phyloP scores from a whole-genome alignment of 2,329 filamentous ascomycete genomes.

The Fusarium redolens region DNA sequence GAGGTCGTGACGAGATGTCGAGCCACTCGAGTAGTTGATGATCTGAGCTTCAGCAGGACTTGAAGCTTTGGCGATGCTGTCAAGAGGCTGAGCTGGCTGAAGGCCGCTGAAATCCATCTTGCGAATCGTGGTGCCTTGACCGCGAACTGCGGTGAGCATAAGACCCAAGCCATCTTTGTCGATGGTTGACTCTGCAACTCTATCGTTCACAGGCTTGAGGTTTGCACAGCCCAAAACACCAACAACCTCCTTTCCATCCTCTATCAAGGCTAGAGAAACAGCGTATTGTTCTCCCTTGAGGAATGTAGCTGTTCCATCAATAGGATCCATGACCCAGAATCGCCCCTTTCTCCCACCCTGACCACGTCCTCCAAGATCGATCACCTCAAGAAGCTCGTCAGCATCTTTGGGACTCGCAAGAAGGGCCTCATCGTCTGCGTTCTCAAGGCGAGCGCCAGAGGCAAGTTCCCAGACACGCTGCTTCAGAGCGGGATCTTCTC shows the following conservation, averaged over 20 bases:
- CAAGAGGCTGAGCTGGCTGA: conserved; percentile 34
- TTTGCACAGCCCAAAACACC: conserved; percentile 73
- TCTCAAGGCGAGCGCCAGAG: conserved; percentile 25
- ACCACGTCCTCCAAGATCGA: conserved; percentile 66
- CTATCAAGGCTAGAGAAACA: conserved; percentile 68
- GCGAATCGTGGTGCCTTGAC: conserved; percentile 47
- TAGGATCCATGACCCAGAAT: conserved; percentile 73
- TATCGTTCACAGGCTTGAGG: conserved; percentile 54
- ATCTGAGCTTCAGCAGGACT: conserved; percentile 45
- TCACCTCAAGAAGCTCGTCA: conserved; percentile 70
- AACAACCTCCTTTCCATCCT: conserved; percentile 66
- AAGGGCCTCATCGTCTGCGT: conserved; percentile 14
- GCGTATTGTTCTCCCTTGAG: conserved; percentile 71
- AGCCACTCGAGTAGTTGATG: conserved; percentile 50
- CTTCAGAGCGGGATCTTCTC: conserved; percentile 59
- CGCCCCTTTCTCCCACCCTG: conserved; percentile 51
- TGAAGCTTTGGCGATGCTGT: conserved; percentile 32
- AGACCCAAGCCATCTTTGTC: conserved; percentile 50
- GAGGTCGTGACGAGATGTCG: conserved; percentile 49
- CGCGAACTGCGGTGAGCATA: conserved; percentile 50
- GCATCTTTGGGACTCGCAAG: conserved; percentile 56
- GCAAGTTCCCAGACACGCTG: conserved; percentile 68
- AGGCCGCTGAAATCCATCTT: conserved; percentile 39
- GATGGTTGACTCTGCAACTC: conserved; percentile 50
- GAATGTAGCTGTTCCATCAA: conserved; percentile 73